phyloP scores from a whole-genome alignment of 2,329 filamentous ascomycete genomes.

The Blastomyces gilchristii region DNA sequence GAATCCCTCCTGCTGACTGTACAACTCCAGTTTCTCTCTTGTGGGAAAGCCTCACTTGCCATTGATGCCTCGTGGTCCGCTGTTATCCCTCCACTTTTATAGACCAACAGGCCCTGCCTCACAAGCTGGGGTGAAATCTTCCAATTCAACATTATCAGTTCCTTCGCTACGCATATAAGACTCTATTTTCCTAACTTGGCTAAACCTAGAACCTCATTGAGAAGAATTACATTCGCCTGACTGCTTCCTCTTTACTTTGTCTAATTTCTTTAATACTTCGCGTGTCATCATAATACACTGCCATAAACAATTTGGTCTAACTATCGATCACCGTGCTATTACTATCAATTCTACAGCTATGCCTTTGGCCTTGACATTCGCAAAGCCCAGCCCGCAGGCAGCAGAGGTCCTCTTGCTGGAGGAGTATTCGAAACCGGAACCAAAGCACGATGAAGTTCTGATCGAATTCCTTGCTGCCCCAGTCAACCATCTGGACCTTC shows the following conservation, averaged over 20 bases:
- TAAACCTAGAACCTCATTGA: background rate
- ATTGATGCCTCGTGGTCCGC: background rate
- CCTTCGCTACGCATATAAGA: background rate
- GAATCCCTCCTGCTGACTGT: background rate
- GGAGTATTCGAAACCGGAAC: background rate
- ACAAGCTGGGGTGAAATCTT: background rate
- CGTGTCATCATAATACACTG: background rate
- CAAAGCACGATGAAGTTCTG: conserved; percentile 1
- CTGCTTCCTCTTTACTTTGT: background rate
- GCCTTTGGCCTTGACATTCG: conserved; percentile 1
- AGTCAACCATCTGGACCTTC: conserved; percentile 20
- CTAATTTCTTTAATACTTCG: background rate
- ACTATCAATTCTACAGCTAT: background rate
- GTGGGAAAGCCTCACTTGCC: background rate
- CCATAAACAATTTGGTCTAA: background rate
- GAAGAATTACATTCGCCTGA: background rate
- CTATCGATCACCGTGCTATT: background rate
- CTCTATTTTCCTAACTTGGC: background rate
- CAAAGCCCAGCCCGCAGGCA: background rate
- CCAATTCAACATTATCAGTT: background rate
- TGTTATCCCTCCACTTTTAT: background rate
- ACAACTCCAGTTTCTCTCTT: background rate
- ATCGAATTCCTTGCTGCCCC: conserved; percentile 18
- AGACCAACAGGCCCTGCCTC: background rate
- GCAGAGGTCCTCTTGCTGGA: background rate